Evolutionary conservation across 2,329 filamentous ascomycete genomes (phyloP).

Genomic region (Anisogramma anomala): DNA sequence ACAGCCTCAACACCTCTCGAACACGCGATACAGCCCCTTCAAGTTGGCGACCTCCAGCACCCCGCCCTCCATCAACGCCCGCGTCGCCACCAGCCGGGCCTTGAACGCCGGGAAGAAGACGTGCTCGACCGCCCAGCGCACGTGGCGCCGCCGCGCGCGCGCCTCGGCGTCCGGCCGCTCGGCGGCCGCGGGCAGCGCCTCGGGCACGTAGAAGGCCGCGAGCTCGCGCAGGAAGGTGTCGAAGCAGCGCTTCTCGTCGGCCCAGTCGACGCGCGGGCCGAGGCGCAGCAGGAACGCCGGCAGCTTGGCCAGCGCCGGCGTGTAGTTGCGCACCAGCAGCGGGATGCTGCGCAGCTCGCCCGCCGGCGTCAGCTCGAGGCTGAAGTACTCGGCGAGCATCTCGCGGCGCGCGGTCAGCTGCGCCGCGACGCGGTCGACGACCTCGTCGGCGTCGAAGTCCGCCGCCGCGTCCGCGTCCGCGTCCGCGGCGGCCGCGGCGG

Average conservation of each 20-base stretch:
- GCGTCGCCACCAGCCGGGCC: slow-evolving; percentile 70
- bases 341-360: slow-evolving; percentile 73
- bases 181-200: slow-evolving; percentile 54
- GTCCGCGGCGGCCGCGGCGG: slow-evolving; percentile 26
- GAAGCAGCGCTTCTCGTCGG: slow-evolving; percentile 74
- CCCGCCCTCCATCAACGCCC: slow-evolving; percentile 56
- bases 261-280: slow-evolving; percentile 82
- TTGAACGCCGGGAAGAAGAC: slow-evolving; percentile 85
- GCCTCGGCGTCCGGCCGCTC: slow-evolving; percentile 35
- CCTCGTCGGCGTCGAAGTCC: slow-evolving; percentile 54
- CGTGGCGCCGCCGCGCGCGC: slow-evolving; percentile 51
- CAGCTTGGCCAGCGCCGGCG: slow-evolving; percentile 72
- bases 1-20: slow-evolving; percentile 81
- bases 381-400: slow-evolving; percentile 91
- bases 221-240: slow-evolving; percentile 74
- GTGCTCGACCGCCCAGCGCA: slow-evolving; percentile 71
- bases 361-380: slow-evolving; percentile 64
- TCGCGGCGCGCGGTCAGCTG: slow-evolving; percentile 66
- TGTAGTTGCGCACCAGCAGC: slow-evolving; percentile 79
- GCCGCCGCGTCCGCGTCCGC: slow-evolving; percentile 35
- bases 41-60: slow-evolving; percentile 83
- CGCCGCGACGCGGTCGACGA: slow-evolving; percentile 52
- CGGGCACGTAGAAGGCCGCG: slow-evolving; percentile 82
- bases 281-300: slow-evolving; percentile 79
- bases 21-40: slow-evolving; percentile 86